Evolutionary conservation across 2,329 filamentous ascomycete species (phyloP), one percentile per base, ranked within the genome.

Genomic region (Botrytis tulipae): DNA sequence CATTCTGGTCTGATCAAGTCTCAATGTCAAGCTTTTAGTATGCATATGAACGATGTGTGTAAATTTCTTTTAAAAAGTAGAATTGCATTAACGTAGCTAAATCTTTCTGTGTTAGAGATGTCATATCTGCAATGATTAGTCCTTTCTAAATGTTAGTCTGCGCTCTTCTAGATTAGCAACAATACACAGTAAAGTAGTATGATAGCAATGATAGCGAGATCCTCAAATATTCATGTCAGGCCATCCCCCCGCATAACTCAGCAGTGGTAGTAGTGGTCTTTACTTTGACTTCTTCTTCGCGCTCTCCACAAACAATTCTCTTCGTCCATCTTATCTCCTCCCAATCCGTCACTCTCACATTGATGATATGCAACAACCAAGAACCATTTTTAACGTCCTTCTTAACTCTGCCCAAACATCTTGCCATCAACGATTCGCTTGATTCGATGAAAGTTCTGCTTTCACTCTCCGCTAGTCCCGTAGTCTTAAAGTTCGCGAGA

Each of bases 321-420:
- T 84, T 84, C 5, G 84, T 86, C 82, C 83, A 84, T 18, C 83
- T 80, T n/a, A 89, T 82, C 77, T 89, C 87, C 44, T 87, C 86
- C 85, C 85, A 87, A 46, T 81, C 84, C 4, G 85, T 86, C 74
- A 85, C 82, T 83, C 86, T 86, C 20, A 88, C 84, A 72, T 84
- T 87, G 73, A 86, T 78, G 7, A 89, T 81, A 14, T 82, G 80
- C 68, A 87, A 79, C 32, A 81, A 14, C 80, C 85, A 84, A 37
- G 62, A 75, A 32, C 67, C 84, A 72, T 81, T 81, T 70, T 81
- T 82, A 0, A 79, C 81, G 25, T 85, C 82, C 67, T 82, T 83
- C 76, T 82, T 85, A 79, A 88, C 83, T 51, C 79, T 84, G 4
- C 85, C 86, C 42, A 89, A 81, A 70, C 83, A 85, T 62, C 87